Evolutionary conservation across 352 stramenopile species (phyloP), one percentile per base, ranked within the genome.

Genomic region (Pythium diclinum): DNA sequence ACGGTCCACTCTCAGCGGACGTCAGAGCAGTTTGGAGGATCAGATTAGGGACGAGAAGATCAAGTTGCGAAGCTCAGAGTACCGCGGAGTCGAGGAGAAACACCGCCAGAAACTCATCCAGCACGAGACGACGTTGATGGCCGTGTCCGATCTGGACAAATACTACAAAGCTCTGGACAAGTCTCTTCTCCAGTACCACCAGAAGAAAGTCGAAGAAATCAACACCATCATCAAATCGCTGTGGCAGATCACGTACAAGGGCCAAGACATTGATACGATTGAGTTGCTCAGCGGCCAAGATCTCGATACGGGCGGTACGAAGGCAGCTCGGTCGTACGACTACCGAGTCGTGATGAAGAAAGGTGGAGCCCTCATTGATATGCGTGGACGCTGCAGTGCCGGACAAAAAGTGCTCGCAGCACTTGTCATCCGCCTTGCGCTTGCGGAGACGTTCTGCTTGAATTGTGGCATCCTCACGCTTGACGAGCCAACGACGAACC

Each of bases 321-420:
- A 87, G 63, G 78, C 78, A 32, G 65, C 78, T 32, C 75, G 89
- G 6, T 97, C 83, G 17, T 99, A 99, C 76, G 99, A 99, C 70
- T 99, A 99, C 71, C 89, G 97, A 32, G 97, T 99, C 38, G 95
- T 99, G 9, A 99, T 99, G 98, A 95, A 91, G 49, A 99, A 99
- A 64, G 88, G 77, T 19, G 90, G 84, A 4, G 90, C 92, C 17
- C 72, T 96, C 36, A 92, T 99, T 60, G 97, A 99, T 59, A 99
- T 99, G 98, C 92, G 98, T 67, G 97, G 97, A 7, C 89, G 98
- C 14, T 99, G 98, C 69, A 99, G 93, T 71, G 98, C 98, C 0
- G 98, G 98, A 1, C 98, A 99, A 77, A 98, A 98, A 49, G 87
- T 95, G 13, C 64, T 96, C 3, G 97, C 98, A 10, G 97, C 89